Conservation (phyloP, 2,329 filamentous ascomycete genomes). For the Albifimbria verrucaria region DNA sequence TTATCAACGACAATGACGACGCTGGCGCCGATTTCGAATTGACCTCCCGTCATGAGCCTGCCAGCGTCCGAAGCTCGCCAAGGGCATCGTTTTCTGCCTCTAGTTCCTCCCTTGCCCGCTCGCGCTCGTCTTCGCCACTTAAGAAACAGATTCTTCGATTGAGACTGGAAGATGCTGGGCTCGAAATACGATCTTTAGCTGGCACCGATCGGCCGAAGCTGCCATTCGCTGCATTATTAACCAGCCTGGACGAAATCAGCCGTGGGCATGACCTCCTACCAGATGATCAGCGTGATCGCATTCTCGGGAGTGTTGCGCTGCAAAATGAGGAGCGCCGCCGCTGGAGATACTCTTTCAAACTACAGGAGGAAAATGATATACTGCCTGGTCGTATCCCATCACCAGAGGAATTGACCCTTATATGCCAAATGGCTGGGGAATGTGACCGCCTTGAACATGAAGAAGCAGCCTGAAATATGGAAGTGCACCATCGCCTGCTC, state of each 20-base stretch:
- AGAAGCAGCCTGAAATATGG: conserved; percentile 12
- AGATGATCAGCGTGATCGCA: background rate
- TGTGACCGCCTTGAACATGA: conserved; percentile 12
- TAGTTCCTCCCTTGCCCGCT: too few species aligned
- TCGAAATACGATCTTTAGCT: conserved; percentile 7
- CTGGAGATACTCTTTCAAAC: conserved; percentile 13
- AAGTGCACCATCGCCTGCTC: conserved; percentile 13
- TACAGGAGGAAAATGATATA: background rate
- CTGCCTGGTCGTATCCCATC: conserved; percentile 10
- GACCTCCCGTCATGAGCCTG: too few species aligned
- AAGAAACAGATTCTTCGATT: conserved; percentile 13
- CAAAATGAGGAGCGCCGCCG: background rate
- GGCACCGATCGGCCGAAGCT: conserved; percentile 4
- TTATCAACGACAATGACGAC: too few species aligned
- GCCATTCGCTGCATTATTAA: conserved; percentile 1
- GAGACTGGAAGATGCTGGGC: conserved; percentile 7
- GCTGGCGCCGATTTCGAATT: too few species aligned
- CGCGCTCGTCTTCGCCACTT: conserved; percentile 8
- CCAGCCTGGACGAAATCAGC: conserved; percentile 8
- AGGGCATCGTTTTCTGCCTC: too few species aligned
- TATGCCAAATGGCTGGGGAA: conserved; percentile 6
- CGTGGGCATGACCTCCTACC: conserved; percentile 12
- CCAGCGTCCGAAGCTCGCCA: too few species aligned
- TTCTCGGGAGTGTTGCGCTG: conserved; percentile 3
- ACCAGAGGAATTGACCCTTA: conserved; percentile 3